Conservation (phyloP, 257 asterid species). For the Lantana camara region DNA sequence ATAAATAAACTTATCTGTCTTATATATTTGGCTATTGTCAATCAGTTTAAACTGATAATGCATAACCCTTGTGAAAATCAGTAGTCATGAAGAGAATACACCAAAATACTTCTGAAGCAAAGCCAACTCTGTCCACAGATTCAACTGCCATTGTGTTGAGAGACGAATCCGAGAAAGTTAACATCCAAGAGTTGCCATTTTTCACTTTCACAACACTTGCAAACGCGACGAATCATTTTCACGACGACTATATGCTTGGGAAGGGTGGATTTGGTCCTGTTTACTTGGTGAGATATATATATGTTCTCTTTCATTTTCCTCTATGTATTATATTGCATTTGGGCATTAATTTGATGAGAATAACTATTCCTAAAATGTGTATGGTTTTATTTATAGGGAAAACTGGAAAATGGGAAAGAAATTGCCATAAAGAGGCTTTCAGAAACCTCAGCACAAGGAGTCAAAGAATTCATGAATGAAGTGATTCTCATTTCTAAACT, state of each 20-base stretch:
- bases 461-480: constrained; percentile 46
- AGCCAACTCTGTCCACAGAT: too few relatives aligned
- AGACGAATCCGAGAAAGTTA: too few relatives aligned
- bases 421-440: constrained; percentile 48
- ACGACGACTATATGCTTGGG: constrained; percentile 48
- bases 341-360: not conserved
- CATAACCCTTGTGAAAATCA: constrained; percentile 6
- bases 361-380: not conserved
- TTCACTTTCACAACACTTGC: constrained; percentile 49
- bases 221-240: constrained; percentile 50
- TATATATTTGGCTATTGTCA: too few relatives aligned
- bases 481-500: constrained; percentile 45
- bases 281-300: constrained; percentile 55
- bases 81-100: too few relatives aligned
- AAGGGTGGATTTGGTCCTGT: constrained; percentile 72
- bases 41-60: not conserved
- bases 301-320: too few relatives aligned
- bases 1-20: too few relatives aligned
- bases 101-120: too few relatives aligned
- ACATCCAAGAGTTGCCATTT: too few relatives aligned
- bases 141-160: too few relatives aligned
- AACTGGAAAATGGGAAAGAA: constrained; percentile 31
- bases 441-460: constrained; percentile 40
- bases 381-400: constrained; percentile 28
- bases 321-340: not conserved